Percentiles rank a stretch among this genome's conserved stretches.
Conservation (phyloP, 2,329 filamentous ascomycete genomes). For the Cryphonectria nitschkei region DNA sequence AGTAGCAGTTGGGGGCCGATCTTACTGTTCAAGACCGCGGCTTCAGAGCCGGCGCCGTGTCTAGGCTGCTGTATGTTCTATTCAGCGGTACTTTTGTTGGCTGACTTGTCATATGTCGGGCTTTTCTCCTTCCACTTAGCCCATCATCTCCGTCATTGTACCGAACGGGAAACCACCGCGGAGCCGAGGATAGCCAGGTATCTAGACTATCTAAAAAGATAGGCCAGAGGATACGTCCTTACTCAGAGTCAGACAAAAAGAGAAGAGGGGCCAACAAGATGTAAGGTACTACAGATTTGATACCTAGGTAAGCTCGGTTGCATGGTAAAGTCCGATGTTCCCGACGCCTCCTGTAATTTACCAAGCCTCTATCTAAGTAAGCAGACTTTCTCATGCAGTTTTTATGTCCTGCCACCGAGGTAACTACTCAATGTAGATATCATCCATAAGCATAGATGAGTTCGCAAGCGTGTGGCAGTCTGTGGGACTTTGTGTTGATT, state of each 20-base stretch:
- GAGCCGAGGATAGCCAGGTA: not conserved
- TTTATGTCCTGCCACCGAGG: not conserved
- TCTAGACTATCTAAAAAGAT: not conserved
- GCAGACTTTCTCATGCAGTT: not conserved
- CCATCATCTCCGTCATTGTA: not conserved
- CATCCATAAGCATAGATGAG: too few relatives aligned
- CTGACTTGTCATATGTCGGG: not conserved
- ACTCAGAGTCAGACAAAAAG: not conserved
- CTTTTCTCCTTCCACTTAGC: not conserved
- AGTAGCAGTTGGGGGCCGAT: slow-evolving; percentile 22
- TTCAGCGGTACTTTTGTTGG: not conserved
- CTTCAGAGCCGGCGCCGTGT: not conserved
- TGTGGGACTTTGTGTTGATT: too few relatives aligned
- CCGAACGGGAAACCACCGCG: not conserved
- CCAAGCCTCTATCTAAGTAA: not conserved
- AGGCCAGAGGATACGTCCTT: not conserved
- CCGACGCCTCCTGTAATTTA: not conserved
- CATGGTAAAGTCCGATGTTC: not conserved
- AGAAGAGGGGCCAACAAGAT: not conserved
- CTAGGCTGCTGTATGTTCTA: not conserved
- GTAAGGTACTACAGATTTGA: too few relatives aligned
- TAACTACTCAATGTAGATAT: too few relatives aligned
- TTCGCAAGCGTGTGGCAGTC: too few relatives aligned
- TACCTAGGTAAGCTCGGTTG: not conserved
- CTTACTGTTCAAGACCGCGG: not conserved